Conservation (phyloP, 345 rosid genomes). For the Gossypium sturtianum region DNA sequence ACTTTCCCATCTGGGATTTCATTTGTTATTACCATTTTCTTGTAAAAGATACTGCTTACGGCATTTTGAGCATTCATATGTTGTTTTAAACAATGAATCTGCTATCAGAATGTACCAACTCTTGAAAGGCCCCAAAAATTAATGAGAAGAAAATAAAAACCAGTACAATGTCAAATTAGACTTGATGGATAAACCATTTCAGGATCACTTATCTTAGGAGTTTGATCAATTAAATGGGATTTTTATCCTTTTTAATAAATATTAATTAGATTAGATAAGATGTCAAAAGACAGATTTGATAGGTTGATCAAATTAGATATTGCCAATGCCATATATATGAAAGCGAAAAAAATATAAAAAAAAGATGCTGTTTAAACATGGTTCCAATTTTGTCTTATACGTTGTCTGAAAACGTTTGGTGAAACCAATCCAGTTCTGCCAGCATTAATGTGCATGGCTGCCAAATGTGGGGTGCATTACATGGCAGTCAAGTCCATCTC, state of each 20-base stretch:
- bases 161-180: neutral
- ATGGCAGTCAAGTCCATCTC: neutral
- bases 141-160: neutral
- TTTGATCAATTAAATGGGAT: no score
- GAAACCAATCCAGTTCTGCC: neutral
- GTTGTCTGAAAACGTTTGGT: neutral
- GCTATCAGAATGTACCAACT: neutral
- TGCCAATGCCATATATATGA: neutral
- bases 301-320: neutral
- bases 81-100: neutral
- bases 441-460: neutral
- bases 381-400: neutral
- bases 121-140: neutral
- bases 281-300: neutral
- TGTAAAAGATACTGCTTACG: neutral
- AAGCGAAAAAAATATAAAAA: neutral
- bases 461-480: neutral
- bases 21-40: neutral
- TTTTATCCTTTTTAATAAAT: neutral
- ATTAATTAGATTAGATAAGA: slow-evolving; percentile 2
- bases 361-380: neutral
- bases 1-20: neutral
- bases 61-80: neutral
- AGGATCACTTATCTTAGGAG: no score
- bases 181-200: no score